phyloP scores from a whole-genome alignment of 202 grass and related monocot genomes.

The Alloteropsis angusta region DNA sequence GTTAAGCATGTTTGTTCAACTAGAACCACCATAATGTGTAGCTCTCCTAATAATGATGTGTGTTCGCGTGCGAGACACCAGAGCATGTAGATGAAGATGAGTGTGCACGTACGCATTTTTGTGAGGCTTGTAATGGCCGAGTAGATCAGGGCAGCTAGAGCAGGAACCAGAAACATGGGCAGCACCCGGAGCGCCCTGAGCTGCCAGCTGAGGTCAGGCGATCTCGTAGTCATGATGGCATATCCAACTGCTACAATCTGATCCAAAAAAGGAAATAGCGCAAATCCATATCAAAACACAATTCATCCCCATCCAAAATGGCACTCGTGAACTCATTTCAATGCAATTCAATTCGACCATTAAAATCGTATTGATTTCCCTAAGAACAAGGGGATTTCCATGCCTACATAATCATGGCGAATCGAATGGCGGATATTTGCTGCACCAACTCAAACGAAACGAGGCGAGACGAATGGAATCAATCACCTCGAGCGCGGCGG shows the following conservation, averaged over 20 bases:
- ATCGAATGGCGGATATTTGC: neutral
- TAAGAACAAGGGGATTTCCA: neutral
- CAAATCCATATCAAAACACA: slow-evolving; percentile 11
- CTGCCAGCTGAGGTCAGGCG: slow-evolving; percentile 54
- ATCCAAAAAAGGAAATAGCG: neutral
- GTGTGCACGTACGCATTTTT: slow-evolving; percentile 55
- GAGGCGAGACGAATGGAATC: neutral
- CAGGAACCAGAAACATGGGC: slow-evolving; percentile 69
- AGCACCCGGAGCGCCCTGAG: slow-evolving; percentile 51
- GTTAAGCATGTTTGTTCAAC: neutral
- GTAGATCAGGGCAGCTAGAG: slow-evolving; percentile 56
- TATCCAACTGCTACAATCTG: slow-evolving; percentile 58
- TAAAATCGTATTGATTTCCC: neutral
- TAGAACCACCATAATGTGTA: neutral
- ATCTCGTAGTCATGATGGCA: slow-evolving; percentile 70
- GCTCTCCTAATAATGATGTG: neutral
- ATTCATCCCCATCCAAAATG: neutral
- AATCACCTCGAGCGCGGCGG: slow-evolving; percentile 59
- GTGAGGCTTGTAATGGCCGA: slow-evolving; percentile 52
- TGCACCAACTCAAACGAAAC: neutral
- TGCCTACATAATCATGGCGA: neutral
- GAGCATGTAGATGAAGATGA: neutral
- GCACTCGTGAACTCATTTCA: neutral
- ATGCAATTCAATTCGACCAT: neutral
- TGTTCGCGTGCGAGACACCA: neutral